Base-by-base conservation (phyloP, 371 early-diverging fungal genomes). In the Apophysomyces variabilis region DNA sequence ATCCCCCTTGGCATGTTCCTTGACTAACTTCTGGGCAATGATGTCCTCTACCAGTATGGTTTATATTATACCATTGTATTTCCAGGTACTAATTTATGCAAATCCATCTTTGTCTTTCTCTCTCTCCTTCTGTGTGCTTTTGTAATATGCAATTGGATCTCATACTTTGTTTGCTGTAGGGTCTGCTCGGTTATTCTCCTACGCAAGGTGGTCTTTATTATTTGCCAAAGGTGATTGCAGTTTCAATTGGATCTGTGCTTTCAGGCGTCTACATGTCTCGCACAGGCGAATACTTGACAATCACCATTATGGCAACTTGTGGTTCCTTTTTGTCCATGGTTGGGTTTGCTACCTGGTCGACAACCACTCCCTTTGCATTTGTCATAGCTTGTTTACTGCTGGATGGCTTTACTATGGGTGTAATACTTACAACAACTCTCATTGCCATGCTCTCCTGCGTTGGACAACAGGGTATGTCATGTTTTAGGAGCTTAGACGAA, bases 401-500 rank as follows among this genome's bases (percentile, higher is more conserved):
- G 1, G 85, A 83, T 60, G 85, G 85, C 4, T 74, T 73, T 65
- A 72, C 77, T 5, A 66, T 80, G 39, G 85, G 83, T 7, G 61
- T 78, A 1, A 61, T 80, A 6, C 67, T 82, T 7, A 85, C 85
- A 0, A 79, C 82, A 16, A 74, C 81, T 3, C 67, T 85, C 4
- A 73, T 83, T 14, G 70, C 84, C 5, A 77, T 85, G 79, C 68
- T 85, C 13, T 80, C 82, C 11, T 75, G 76, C 61, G 74, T 83
- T 36, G 76, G 72, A 54, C 65, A 62, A 13, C 54, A 69, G 69
- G 84, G 78, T 78, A 73, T 46, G 46, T 21, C 21, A 12, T 12
- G 3, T 32, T 3, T 13, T n/a, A 32, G 16, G 37, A 13, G 26
- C 1, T 26, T 6, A 26, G 57, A 26, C 26, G 18, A 47, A 7